Base-by-base conservation (phyloP, 2,329 filamentous ascomycete genomes). In the Dothistroma pini region DNA sequence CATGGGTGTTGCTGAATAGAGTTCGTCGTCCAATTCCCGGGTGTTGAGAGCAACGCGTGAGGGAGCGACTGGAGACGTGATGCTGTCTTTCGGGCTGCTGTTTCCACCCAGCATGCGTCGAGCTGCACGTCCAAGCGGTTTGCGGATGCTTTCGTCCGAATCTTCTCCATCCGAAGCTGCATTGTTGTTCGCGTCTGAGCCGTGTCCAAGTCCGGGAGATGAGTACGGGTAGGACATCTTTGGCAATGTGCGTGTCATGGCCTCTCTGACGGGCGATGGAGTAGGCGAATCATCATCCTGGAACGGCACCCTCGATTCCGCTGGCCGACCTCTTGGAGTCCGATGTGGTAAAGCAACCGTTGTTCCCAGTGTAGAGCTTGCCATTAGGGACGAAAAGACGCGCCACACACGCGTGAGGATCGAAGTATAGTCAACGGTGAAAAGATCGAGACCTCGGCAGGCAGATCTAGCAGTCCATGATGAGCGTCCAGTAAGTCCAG, bases 1-100 rank as follows among this genome's bases (percentile, higher is more conserved):
- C n/a, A 59, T 35, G 4, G 71, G 71, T 16, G 72, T 74, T 6
- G 69, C 64, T 19, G 66, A 66, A 59, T 74, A 73, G 6, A 73
- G 63, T 21, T 73, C 71, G 9, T 71, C 70, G 3, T 70, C 70
- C 8, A 59, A 53, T 4, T 57, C 44, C 19, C 11, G 49, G n/a
- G 52, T 54, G 29, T 51, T 51, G 22, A n/a, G 25, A 14, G 48
- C 16, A 2, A 35, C 29, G 51, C 22, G 25, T 21, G 51, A 3
- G 11, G 25, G 35, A 8, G 51, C 51, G 25, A 53, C 31, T 10
- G 25, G 31, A 16, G 51, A 31, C 9, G 16, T 53, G 10, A 3
- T 3, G 11, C 2, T 31, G 14, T 19, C 41, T 21, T 34, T 41
- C 8, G 31, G 51, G 16, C 25, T 60, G 32, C 19, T 32, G 35